These are phyloP conservation scores for Sporothrix brunneoviolacea DNA, from an alignment of 2,329 filamentous ascomycete species.

Conservation along the genomic window DNA sequence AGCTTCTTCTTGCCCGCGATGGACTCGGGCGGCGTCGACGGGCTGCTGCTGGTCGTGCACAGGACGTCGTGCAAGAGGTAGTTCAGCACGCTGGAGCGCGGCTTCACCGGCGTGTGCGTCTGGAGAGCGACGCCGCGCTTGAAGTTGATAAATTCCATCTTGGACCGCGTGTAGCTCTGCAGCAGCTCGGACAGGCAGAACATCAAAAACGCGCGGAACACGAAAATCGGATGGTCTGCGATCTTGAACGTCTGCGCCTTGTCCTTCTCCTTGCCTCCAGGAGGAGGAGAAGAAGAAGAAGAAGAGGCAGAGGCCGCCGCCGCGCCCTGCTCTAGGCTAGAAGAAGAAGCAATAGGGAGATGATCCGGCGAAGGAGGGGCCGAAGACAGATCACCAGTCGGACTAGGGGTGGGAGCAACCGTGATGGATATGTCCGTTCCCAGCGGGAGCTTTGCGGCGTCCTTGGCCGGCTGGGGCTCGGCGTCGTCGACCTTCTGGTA, in stretches of 20 bases:
- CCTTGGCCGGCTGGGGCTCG: constrained; percentile 38
- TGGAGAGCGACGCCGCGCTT: constrained; percentile 83
- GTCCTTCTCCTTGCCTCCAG: constrained; percentile 18
- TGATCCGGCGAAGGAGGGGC: not conserved
- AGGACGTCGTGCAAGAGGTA: constrained; percentile 81
- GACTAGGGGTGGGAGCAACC: not conserved
- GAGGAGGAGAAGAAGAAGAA: too few species aligned
- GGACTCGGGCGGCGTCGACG: constrained; percentile 45
- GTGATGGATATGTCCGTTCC: constrained; percentile 12
- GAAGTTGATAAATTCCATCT: constrained; percentile 99
- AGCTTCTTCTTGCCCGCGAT: constrained; percentile 75
- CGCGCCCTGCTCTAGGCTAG: not conserved
- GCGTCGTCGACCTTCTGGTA: constrained; percentile 92
- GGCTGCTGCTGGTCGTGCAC: constrained; percentile 49
- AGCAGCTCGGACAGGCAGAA: constrained; percentile 88
- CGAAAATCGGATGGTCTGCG: constrained; percentile 90
- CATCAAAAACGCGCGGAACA: constrained; percentile 91
- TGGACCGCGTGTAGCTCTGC: constrained; percentile 85
- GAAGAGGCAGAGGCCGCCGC: not conserved
- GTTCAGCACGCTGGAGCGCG: constrained; percentile 84
- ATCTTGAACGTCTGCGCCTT: constrained; percentile 77
- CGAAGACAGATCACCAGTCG: not conserved
- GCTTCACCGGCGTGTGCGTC: constrained; percentile 84
- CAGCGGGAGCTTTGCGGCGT: constrained; percentile 1
- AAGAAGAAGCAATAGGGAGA: not conserved